Percentiles rank a stretch among this genome's conserved stretches.
Evolutionary conservation across 2,329 filamentous ascomycete species (phyloP).

Genomic region (Chaetoscypha palmicola): DNA sequence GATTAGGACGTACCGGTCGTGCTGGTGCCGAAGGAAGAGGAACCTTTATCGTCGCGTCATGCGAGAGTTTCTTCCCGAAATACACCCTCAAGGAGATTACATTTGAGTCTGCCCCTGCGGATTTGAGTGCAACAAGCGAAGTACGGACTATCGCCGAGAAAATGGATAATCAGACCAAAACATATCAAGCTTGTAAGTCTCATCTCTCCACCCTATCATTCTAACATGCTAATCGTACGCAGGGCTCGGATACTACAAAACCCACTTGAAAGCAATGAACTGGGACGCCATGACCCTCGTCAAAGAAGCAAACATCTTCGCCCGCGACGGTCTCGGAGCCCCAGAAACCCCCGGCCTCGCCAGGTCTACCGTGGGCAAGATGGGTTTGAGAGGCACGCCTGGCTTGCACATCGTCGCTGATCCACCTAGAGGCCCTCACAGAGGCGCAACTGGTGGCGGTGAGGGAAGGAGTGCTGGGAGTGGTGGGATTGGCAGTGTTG

Average conservation of each 20-base stretch:
- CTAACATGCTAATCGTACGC: no score
- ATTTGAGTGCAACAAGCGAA: slow-evolving; percentile 37
- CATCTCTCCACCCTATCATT: background rate
- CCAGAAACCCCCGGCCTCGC: slow-evolving; percentile 39
- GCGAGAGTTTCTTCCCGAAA: slow-evolving; percentile 46
- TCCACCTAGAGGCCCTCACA: slow-evolving; percentile 17
- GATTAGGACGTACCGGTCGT: slow-evolving; percentile 69
- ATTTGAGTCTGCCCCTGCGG: slow-evolving; percentile 40
- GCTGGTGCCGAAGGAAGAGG: slow-evolving; percentile 67
- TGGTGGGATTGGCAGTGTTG: slow-evolving; percentile 4
- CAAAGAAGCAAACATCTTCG: slow-evolving; percentile 41
- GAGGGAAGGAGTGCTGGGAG: background rate
- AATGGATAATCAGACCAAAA: slow-evolving; percentile 41
- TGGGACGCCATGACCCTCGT: slow-evolving; percentile 36
- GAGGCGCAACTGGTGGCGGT: slow-evolving; percentile 8
- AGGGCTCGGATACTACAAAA: slow-evolving; percentile 45
- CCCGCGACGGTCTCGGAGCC: slow-evolving; percentile 39
- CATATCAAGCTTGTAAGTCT: slow-evolving; percentile 44
- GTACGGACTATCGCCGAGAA: slow-evolving; percentile 35
- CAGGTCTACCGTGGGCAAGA: slow-evolving; percentile 44
- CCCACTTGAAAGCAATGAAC: slow-evolving; percentile 36
- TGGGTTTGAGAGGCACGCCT: slow-evolving; percentile 45
- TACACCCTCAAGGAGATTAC: slow-evolving; percentile 47
- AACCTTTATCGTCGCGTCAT: slow-evolving; percentile 55
- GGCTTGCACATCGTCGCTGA: slow-evolving; percentile 41